phyloP scores from a whole-genome alignment of 2,329 filamentous ascomycete species.

The Venturia pyrina region DNA sequence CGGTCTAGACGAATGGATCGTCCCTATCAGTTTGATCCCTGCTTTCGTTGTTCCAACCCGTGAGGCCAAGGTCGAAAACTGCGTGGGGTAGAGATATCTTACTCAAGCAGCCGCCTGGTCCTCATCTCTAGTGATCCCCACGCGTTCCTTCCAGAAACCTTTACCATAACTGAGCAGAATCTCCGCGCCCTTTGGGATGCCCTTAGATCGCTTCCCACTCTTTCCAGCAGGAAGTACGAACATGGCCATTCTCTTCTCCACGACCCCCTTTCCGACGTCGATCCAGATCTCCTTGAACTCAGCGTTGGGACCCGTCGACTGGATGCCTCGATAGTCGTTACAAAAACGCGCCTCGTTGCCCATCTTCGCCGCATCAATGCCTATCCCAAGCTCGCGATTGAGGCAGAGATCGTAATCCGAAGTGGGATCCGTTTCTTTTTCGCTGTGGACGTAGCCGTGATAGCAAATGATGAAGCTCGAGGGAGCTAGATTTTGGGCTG shows the following conservation, averaged over 20 bases:
- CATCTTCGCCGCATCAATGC: constrained; percentile 37
- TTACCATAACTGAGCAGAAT: constrained; percentile 46
- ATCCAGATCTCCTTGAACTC: constrained; percentile 34
- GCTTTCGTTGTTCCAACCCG: neutral
- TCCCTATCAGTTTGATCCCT: neutral
- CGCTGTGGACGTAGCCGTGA: constrained; percentile 38
- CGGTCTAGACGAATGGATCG: neutral
- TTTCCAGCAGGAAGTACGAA: constrained; percentile 41
- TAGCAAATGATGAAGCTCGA: constrained; percentile 40
- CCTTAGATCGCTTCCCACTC: constrained; percentile 34
- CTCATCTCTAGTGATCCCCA: neutral
- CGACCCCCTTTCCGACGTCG: constrained; percentile 26
- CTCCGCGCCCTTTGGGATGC: constrained; percentile 39
- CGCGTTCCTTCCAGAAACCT: constrained; percentile 33
- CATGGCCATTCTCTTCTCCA: constrained; percentile 39
- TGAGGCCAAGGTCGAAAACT: neutral
- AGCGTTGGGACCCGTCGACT: constrained; percentile 27
- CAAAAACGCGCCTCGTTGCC: constrained; percentile 44
- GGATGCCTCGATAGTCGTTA: constrained; percentile 44
- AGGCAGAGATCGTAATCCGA: constrained; percentile 43
- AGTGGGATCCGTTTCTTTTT: constrained; percentile 28
- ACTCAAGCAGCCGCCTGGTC: neutral
- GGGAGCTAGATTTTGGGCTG: constrained; percentile 33
- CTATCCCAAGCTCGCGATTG: constrained; percentile 38
- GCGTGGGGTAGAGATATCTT: neutral